phyloP scores from a whole-genome alignment of 208 protist genomes.

The Acanthamoeba rhysodes region DNA sequence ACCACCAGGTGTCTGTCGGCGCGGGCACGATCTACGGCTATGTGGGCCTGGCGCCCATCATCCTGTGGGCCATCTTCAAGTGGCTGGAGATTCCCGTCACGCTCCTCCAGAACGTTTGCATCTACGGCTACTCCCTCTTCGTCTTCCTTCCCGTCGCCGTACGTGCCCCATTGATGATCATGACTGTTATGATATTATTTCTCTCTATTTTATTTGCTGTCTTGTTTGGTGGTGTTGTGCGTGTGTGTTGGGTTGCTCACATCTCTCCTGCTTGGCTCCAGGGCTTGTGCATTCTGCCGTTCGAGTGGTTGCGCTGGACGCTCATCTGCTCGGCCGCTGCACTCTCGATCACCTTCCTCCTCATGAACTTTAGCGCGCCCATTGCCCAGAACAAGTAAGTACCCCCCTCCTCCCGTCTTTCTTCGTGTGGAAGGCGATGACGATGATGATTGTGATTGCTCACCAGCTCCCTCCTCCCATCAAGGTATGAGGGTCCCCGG shows the following conservation, averaged over 20 bases:
- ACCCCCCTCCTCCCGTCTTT: neutral
- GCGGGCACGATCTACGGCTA: conserved; percentile 69
- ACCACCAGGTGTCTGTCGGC: neutral
- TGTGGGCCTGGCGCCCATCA: conserved; percentile 20
- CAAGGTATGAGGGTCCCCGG: conserved; percentile 20
- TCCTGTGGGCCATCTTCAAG: conserved; percentile 55
- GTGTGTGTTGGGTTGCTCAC: neutral
- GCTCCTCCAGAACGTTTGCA: conserved; percentile 68
- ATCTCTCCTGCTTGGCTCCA: neutral
- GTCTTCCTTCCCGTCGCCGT: conserved; percentile 71
- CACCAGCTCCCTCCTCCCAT: neutral
- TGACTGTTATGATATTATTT: neutral
- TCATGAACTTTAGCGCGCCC: conserved; percentile 67
- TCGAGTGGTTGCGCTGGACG: conserved; percentile 52
- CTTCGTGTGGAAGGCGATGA: neutral
- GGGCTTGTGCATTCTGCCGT: conserved; percentile 58
- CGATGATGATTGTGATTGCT: neutral
- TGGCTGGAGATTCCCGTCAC: conserved; percentile 44
- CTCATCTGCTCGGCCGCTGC: neutral
- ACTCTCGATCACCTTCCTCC: conserved; percentile 50
- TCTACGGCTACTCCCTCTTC: conserved; percentile 75
- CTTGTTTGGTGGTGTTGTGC: neutral
- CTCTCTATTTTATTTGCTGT: neutral
- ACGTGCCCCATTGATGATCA: neutral
- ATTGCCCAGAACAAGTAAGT: conserved; percentile 32